Evolutionary conservation across 148 eudicot species (phyloP).

Genomic region (Rhododendron mucronatum): DNA sequence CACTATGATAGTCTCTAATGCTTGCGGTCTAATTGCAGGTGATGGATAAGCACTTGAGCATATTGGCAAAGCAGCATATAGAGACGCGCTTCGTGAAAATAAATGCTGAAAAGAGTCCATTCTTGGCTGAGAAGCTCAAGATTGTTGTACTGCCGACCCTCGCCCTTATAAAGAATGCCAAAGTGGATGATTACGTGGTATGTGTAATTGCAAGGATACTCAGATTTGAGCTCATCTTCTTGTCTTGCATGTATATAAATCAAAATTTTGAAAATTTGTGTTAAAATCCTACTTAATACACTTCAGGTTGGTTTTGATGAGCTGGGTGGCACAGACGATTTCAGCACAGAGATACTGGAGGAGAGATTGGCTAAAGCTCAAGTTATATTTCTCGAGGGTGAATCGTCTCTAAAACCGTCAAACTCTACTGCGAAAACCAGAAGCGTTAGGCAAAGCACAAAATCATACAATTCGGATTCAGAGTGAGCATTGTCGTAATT

Average conservation of each 20-base stretch:
- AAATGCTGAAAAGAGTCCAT: constrained; percentile 91
- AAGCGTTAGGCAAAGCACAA: constrained; percentile 71
- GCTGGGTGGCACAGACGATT: constrained; percentile 82
- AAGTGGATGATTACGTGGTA: constrained; percentile 96
- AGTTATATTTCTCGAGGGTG: constrained; percentile 73
- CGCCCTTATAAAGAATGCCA: constrained; percentile 81
- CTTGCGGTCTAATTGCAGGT: constrained; percentile 45
- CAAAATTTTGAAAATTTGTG: not conserved
- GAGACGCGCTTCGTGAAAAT: constrained; percentile 90
- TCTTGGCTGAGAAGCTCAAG: constrained; percentile 83
- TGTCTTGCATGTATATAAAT: not conserved
- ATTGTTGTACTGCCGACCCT: constrained; percentile 90
- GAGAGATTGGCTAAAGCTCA: constrained; percentile 80
- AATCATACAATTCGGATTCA: constrained; percentile 65
- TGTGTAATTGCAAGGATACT: constrained; percentile 7
- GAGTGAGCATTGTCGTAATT: constrained; percentile 35
- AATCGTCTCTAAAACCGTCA: constrained; percentile 62
- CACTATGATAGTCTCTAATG: not conserved
- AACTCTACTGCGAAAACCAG: constrained; percentile 46
- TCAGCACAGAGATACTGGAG: constrained; percentile 85
- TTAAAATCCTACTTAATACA: not conserved
- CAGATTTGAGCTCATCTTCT: not conserved
- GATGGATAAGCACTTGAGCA: constrained; percentile 80
- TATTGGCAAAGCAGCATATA: constrained; percentile 82
- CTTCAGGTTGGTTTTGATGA: constrained; percentile 91